Percentiles rank a stretch among this genome's conserved stretches.
These are phyloP conservation scores for Epichloe scottii DNA, from an alignment of 2,329 filamentous ascomycete genomes.

Conservation along the genomic window DNA sequence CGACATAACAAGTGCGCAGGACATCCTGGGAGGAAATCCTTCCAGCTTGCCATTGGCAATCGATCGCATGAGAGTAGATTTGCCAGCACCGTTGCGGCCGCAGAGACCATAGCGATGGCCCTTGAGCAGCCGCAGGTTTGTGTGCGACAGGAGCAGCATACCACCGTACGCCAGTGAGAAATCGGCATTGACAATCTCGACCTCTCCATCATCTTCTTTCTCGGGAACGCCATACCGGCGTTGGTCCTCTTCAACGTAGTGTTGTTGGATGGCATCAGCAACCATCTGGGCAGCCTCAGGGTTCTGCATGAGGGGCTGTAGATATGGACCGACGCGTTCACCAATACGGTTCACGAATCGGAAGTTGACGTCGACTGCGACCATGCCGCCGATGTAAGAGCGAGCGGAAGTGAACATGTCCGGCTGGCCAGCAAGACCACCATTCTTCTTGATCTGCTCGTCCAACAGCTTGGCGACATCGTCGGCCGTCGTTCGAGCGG, in stretches of 20 bases:
- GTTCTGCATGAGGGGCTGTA: conserved; percentile 55
- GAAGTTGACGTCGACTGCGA: conserved; percentile 77
- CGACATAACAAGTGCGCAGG: conserved; percentile 91
- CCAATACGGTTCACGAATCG: conserved; percentile 65
- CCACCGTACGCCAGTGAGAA: conserved; percentile 97
- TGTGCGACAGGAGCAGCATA: conserved; percentile 93
- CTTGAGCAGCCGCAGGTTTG: conserved; percentile 86
- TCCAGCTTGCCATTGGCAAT: conserved; percentile 94
- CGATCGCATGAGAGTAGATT: conserved; percentile 97
- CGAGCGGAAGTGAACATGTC: conserved; percentile 57
- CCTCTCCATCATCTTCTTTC: conserved; percentile 82
- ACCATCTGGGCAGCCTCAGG: conserved; percentile 49
- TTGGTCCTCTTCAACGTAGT: conserved; percentile 73
- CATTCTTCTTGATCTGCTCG: conserved; percentile 58
- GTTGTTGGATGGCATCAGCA: conserved; percentile 59
- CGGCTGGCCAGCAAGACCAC: conserved; percentile 43
- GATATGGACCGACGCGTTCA: conserved; percentile 58
- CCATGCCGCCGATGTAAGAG: conserved; percentile 69
- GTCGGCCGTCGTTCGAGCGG: conserved; percentile 55
- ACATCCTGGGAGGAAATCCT: conserved; percentile 85
- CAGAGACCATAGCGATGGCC: conserved; percentile 96
- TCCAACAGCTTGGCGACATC: conserved; percentile 68
- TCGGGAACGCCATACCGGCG: conserved; percentile 75
- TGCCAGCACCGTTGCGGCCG: conserved; percentile 92
- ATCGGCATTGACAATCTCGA: conserved; percentile 93